Evolutionary conservation across 345 rosid species (phyloP).

Genomic region (Triadica sebifera): DNA sequence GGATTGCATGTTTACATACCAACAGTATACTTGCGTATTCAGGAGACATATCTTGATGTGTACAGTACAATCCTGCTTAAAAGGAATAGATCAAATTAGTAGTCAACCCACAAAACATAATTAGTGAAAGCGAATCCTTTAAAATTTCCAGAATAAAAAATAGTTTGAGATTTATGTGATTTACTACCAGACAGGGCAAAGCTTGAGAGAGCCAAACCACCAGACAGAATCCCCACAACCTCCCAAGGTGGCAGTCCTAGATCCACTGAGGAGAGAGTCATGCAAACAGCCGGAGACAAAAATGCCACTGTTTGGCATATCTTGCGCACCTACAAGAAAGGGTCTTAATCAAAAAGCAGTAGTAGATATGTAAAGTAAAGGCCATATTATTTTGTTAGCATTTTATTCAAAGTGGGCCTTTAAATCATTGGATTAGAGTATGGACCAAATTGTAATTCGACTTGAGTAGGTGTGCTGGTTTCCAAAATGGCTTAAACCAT

Average conservation of each 20-base stretch:
- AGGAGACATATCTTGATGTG: slow-evolving; percentile 95
- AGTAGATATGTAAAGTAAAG: not conserved
- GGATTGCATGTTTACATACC: slow-evolving; percentile 43
- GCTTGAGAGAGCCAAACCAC: slow-evolving; percentile 88
- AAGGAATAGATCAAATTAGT: not conserved
- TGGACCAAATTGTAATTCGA: no score
- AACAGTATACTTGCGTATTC: slow-evolving; percentile 91
- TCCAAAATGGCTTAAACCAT: no score
- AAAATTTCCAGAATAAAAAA: not conserved
- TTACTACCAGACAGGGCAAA: slow-evolving; percentile 81
- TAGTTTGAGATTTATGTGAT: slow-evolving; percentile 13
- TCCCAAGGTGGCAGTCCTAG: slow-evolving; percentile 94
- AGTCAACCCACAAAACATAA: not conserved
- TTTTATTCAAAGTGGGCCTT: no score
- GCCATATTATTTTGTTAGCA: not conserved
- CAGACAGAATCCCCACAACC: slow-evolving; percentile 76
- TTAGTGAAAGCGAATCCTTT: not conserved
- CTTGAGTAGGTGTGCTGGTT: no score
- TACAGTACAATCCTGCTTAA: slow-evolving; percentile 73
- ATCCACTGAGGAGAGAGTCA: slow-evolving; percentile 79
- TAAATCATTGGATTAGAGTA: no score
- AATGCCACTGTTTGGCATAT: slow-evolving; percentile 87
- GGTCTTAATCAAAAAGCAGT: not conserved
- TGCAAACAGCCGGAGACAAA: slow-evolving; percentile 86
- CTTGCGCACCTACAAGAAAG: slow-evolving; percentile 71